Evolutionary conservation across 768 basidiomycete genomes (phyloP).

Genomic region (Boletus barrowsii): DNA sequence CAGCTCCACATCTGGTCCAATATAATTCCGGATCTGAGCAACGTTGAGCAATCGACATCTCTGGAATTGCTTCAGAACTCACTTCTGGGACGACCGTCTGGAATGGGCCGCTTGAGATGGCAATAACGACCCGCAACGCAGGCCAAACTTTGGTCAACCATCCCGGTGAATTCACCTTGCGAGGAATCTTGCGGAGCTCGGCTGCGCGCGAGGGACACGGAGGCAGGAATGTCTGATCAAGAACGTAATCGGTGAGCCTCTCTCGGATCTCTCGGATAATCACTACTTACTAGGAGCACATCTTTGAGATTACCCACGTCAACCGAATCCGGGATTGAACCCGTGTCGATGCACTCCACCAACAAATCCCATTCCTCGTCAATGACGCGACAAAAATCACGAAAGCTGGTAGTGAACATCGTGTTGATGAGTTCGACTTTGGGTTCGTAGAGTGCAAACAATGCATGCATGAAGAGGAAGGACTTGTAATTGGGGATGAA

Average conservation of each 20-base stretch:
- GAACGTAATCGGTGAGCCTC: not conserved
- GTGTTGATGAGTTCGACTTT: conserved; percentile 19
- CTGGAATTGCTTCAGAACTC: not conserved
- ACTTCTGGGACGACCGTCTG: conserved; percentile 23
- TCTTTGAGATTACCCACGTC: conserved; percentile 15
- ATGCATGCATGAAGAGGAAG: conserved; percentile 21
- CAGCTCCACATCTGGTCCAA: conserved; percentile 20
- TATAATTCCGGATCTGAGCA: conserved; percentile 14
- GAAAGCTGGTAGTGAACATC: conserved; percentile 21
- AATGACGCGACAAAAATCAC: conserved; percentile 20
- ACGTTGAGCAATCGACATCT: not conserved
- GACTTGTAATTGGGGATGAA: conserved; percentile 21
- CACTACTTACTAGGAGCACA: not conserved
- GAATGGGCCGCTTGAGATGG: conserved; percentile 25
- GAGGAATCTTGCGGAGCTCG: conserved; percentile 13
- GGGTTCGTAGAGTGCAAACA: conserved; percentile 23
- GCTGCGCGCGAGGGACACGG: conserved; percentile 15
- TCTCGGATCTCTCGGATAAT: not conserved
- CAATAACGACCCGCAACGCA: conserved; percentile 7
- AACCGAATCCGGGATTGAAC: conserved; percentile 15
- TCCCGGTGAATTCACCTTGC: conserved; percentile 1
- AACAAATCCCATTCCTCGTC: conserved; percentile 22
- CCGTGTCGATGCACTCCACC: conserved; percentile 13
- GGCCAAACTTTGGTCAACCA: conserved; percentile 25
- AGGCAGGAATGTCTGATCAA: conserved; percentile 15